Evolutionary conservation across 179 eudicot genomes (phyloP).

Genomic region (Gypsophila paniculata): DNA sequence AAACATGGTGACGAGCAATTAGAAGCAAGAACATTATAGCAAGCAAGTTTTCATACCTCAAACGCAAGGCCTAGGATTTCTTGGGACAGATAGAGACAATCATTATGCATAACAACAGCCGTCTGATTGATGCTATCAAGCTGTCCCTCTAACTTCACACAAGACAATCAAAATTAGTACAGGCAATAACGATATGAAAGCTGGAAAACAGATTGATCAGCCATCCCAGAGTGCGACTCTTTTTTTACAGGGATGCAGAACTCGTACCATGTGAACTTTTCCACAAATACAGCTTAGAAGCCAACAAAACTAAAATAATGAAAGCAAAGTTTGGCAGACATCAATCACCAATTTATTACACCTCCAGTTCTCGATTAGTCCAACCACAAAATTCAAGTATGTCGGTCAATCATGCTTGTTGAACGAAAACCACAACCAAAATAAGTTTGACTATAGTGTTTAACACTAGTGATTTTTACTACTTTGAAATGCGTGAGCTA

Average conservation of each 20-base stretch:
- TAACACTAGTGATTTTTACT: not conserved
- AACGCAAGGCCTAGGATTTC: conserved; percentile 84
- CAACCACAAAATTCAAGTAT: not conserved
- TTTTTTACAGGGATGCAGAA: not conserved
- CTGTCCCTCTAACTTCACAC: conserved; percentile 83
- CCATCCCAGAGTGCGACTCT: not conserved
- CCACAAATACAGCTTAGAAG: not conserved
- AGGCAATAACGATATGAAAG: not conserved
- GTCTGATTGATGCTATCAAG: conserved; percentile 85
- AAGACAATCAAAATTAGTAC: conserved; percentile 25
- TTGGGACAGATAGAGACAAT: conserved; percentile 80
- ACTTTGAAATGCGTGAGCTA: not conserved
- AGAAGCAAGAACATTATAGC: not conserved
- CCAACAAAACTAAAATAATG: not conserved
- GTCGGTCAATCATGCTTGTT: not conserved
- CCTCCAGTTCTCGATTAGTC: not conserved
- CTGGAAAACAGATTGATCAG: not conserved
- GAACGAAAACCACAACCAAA: not conserved
- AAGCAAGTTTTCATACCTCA: conserved; percentile 53
- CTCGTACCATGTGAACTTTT: not conserved
- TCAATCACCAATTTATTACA: not conserved
- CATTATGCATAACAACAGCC: conserved; percentile 90
- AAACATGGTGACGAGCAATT: not conserved
- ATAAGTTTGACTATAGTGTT: not conserved
- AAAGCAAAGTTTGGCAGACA: no score